Conservation (phyloP, 1,284 basidiomycete species). For the Trichosporon coremiiforme region DNA sequence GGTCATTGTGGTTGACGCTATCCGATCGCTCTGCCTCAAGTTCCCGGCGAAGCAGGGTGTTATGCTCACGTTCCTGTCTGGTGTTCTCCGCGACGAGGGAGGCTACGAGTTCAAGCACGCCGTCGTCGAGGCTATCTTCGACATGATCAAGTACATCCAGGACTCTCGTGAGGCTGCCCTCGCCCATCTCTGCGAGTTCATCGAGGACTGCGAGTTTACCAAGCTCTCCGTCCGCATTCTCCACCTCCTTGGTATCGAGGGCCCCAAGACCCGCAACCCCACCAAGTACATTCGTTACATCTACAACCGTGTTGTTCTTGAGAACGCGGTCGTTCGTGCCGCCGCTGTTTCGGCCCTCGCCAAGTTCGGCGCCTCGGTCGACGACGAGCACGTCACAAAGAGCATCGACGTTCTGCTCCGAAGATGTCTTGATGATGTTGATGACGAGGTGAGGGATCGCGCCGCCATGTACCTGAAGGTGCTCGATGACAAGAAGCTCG, state of each 20-base stretch:
- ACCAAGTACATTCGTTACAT: constrained; percentile 99
- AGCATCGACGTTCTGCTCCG: constrained; percentile 84
- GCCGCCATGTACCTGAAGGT: constrained; percentile 91
- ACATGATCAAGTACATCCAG: constrained; percentile 97
- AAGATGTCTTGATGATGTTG: constrained; percentile 96
- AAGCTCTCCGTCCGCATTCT: constrained; percentile 97
- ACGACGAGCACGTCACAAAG: constrained; percentile 75
- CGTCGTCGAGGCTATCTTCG: constrained; percentile 98
- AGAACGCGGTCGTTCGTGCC: constrained; percentile 96
- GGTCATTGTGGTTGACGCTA: constrained; percentile 98
- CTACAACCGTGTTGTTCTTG: constrained; percentile 98
- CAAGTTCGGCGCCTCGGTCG: constrained; percentile 91
- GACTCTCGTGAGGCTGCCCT: constrained; percentile 94
- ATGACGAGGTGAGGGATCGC: constrained; percentile 98
- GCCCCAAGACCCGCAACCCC: constrained; percentile 91
- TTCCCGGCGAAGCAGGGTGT: constrained; percentile 95
- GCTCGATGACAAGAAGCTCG: constrained; percentile 76
- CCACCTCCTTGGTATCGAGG: constrained; percentile 92
- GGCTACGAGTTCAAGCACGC: constrained; percentile 99
- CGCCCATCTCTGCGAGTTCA: constrained; percentile 99
- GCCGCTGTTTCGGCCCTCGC: constrained; percentile 93
- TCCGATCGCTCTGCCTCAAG: constrained; percentile 96
- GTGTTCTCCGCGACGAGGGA: constrained; percentile 92
- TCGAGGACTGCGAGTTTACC: constrained; percentile 99
- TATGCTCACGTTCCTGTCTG: constrained; percentile 92